Base-by-base conservation (phyloP, 2,329 filamentous ascomycete species). In the Mycocentrospora acerina region DNA sequence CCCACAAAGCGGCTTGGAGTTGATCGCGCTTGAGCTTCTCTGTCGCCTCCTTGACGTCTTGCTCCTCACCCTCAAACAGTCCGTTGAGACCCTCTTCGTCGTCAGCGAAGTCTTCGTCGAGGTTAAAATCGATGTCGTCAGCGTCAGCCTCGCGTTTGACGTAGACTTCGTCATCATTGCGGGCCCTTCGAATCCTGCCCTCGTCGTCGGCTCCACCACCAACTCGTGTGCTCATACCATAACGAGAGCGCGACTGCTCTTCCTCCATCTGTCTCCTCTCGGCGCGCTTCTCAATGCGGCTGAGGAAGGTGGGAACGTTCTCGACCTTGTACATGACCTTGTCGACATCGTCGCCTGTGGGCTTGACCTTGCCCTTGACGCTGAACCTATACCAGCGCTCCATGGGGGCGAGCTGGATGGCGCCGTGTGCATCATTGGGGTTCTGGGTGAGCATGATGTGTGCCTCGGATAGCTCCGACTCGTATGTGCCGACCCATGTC, bases 341-440 rank as follows among this genome's bases (percentile, higher is more conserved):
- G 64, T 96, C 90, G 0, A 88, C 85, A 64, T 97, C 90, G 0
- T 95, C 85, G 46, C 95, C 90, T 9, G 90, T 80, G 0, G 82
- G 78, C 61, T 93, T 91, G 9, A 85, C 80, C 38, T 88, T 86
- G 50, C 69, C 62, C 63, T 91, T 91, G 29, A 84, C 78, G 4
- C 80, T 83, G 62, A 95, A 94, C 39, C 82, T 86, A 71, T 98
- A 98, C 84, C 88, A 96, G 60, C 96, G 95, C 68, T 98, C 91
- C 13, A 97, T 71, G 0, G 94, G 94, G 3, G 95, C 77, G 82
- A 97, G 87, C 42, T 84, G 83, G 62, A 95, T 93, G 24, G 47
- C 45, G 17, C 51, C 44, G n/a, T 55, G 81, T 2, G 76, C 76
- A 8, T 81, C 52, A 19, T 38, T 78, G 25, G 82, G 79, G 24